These are phyloP conservation scores for Phyllosticta citrichinensis DNA, from an alignment of 2,329 filamentous ascomycete species.

Conservation along the genomic window DNA sequence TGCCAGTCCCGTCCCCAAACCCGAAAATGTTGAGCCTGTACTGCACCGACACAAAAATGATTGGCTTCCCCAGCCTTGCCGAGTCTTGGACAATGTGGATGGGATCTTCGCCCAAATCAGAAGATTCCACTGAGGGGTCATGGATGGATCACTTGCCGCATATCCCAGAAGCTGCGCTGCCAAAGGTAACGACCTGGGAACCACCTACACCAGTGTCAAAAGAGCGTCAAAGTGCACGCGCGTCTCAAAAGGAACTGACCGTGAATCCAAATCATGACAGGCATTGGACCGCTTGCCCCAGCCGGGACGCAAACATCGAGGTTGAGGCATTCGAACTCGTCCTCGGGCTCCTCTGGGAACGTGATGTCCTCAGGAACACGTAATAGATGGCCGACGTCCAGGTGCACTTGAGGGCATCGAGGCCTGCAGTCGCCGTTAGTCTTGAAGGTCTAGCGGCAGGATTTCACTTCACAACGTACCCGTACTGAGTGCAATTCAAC, in stretches of 20 bases:
- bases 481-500: constrained; percentile 16
- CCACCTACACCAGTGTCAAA: constrained; percentile 18
- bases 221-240: neutral
- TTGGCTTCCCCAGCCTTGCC: constrained; percentile 22
- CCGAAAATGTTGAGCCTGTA: constrained; percentile 38
- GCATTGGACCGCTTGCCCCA: constrained; percentile 15
- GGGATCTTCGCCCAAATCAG: constrained; percentile 3
- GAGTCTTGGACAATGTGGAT: constrained; percentile 20
- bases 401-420: constrained; percentile 31
- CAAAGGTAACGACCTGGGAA: constrained; percentile 37
- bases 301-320: constrained; percentile 30
- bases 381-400: constrained; percentile 36
- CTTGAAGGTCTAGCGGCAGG: neutral
- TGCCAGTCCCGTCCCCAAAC: constrained; percentile 31
- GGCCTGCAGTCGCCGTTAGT: constrained; percentile 20
- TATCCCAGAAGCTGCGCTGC: constrained; percentile 31
- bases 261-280: constrained; percentile 39
- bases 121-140: neutral
- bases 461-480: neutral
- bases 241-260: constrained; percentile 19
- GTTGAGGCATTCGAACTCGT: constrained; percentile 37
- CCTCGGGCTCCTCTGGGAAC: constrained; percentile 24
- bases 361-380: constrained; percentile 28
- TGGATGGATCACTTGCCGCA: constrained; percentile 23
- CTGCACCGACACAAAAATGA: constrained; percentile 35